Evolutionary conservation across 2,329 filamentous ascomycete genomes (phyloP), one percentile per base, ranked within the genome.

Genomic region (Talaromyces amestolkiae): DNA sequence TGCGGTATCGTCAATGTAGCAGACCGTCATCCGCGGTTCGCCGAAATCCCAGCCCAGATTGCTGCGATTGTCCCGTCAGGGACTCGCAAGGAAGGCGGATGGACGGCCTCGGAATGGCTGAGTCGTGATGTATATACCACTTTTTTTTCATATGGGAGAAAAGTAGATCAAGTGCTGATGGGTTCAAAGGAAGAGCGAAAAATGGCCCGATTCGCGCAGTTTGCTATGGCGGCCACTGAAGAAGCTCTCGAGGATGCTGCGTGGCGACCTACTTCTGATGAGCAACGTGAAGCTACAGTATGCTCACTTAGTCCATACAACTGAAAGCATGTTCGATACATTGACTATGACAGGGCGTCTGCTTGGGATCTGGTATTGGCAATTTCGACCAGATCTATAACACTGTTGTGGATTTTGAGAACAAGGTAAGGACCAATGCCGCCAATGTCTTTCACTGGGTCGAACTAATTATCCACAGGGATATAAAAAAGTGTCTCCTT

Each of bases 321-420:
- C 53, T 43, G n/a, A 5, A 33, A 37, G 63, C 5, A 39, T 54
- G 27, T n/a, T 51, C 33, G 17, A 22, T 65, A 41, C 1, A 19
- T n/a, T 51, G 22, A 13, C 51, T 66, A 73, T 43, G 68, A 51
- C 66, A 87, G 85, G 95, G 95, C 0, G 91, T 99, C 1, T 97
- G 94, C 73, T 84, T 99, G 47, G 95, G 95, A 2, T 98, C 94
- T 69, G 95, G 95, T 1, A 97, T 99, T 72, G 95, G 95, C 17
- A 97, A 95, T 72, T 84, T 99, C 45, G 91, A 97, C 47, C 93
- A 97, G 71, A 88, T 96, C 9, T 97, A 96, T 77, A 84, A 89
- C 68, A 96, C 93, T 1, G 92, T 91, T 65, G 73, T 97, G 59
- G 87, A 86, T 1, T 96, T 91, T 74, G 84, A 91, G 37, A 83